Evolutionary conservation across 2,329 filamentous ascomycete species (phyloP), one percentile per base, ranked within the genome.

Genomic region (Pseudopyricularia javanii): DNA sequence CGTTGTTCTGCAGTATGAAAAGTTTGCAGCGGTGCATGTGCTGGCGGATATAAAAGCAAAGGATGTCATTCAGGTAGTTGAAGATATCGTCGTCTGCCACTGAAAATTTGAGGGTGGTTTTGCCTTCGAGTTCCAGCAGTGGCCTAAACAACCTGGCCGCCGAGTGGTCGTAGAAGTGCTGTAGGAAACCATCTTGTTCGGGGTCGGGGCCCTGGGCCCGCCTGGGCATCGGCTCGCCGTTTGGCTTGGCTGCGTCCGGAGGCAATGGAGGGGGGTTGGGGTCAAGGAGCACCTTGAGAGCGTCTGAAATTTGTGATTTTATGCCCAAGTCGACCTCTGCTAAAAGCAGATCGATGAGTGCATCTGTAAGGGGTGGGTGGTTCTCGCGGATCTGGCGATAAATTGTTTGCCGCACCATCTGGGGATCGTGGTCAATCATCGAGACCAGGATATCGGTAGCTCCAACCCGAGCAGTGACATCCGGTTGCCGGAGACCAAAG

Each of bases 301-400:
- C 89, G 70, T 98, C 93, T 3, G 91, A 90, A 62, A 97, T 85
- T 66, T 97, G 93, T 28, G 89, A 90, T 69, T 95, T 96, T 57
- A 97, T 90, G 0, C 93, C 93, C 15, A 97, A 74, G 63, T 98
- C 93, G 17, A 88, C 85, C 69, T 98, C 93, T 2, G 93, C 83
- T 48, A 97, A 77, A 2, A 98, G 78, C 43, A 98, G 75, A 60
- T 96, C 91, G 54, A 97, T 95, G 40, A 98, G 72, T 0, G 88
- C 94, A 64, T 97, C 93, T 1, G 90, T 96, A 52, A 98, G 70
- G 4, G 89, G 88, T 2, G 84, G 82, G 59, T 88, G 83, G 64
- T 91, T 91, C 58, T 96, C 90, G 58, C 86, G 85, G 56, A 96
- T 85, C 59, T 95, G 89, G 56, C 90, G 88, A 66, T 95, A 91